These are phyloP conservation scores for Tuber microsphaerosporum DNA, from an alignment of 495 filamentous ascomycete genomes.

Conservation along the genomic window DNA sequence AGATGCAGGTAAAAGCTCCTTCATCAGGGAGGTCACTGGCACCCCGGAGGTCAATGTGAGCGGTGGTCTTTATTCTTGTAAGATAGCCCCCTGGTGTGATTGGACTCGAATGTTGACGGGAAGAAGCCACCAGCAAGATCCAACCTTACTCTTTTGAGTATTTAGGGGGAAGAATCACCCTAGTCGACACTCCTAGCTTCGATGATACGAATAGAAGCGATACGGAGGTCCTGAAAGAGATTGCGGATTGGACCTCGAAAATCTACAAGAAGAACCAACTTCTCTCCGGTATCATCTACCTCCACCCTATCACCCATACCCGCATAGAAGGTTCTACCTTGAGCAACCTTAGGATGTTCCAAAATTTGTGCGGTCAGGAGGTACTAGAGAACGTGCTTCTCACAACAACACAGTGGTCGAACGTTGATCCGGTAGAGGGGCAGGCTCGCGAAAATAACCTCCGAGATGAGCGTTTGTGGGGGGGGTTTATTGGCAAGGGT, in stretches of 20 bases:
- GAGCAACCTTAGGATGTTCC: constrained; percentile 46
- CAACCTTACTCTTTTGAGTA: constrained; percentile 14
- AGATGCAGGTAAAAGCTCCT: constrained; percentile 46
- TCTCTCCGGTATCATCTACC: constrained; percentile 45
- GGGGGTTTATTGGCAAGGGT: constrained; percentile 38
- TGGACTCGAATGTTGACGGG: not conserved
- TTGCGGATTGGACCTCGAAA: constrained; percentile 38
- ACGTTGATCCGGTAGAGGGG: constrained; percentile 2
- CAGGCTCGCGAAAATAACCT: constrained; percentile 43
- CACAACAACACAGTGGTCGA: constrained; percentile 47
- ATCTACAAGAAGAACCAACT: constrained; percentile 32
- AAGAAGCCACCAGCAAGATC: constrained; percentile 29
- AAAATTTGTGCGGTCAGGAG: constrained; percentile 44
- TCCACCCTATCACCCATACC: constrained; percentile 47
- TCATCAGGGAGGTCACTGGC: constrained; percentile 40
- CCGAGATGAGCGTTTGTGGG: constrained; percentile 45
- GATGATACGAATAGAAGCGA: constrained; percentile 47
- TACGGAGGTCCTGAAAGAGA: constrained; percentile 43
- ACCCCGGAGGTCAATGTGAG: constrained; percentile 29
- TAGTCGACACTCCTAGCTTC: constrained; percentile 52
- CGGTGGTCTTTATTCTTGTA: constrained; percentile 30
- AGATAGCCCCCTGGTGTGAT: not conserved
- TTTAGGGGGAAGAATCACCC: constrained; percentile 30
- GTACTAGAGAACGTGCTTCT: constrained; percentile 45
- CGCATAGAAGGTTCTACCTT: constrained; percentile 44